A percentile compares a stretch with the other conserved stretches of the same genome.
phyloP scores from a whole-genome alignment of 2,329 filamentous ascomycete species.

The Cladosporium sp. region DNA sequence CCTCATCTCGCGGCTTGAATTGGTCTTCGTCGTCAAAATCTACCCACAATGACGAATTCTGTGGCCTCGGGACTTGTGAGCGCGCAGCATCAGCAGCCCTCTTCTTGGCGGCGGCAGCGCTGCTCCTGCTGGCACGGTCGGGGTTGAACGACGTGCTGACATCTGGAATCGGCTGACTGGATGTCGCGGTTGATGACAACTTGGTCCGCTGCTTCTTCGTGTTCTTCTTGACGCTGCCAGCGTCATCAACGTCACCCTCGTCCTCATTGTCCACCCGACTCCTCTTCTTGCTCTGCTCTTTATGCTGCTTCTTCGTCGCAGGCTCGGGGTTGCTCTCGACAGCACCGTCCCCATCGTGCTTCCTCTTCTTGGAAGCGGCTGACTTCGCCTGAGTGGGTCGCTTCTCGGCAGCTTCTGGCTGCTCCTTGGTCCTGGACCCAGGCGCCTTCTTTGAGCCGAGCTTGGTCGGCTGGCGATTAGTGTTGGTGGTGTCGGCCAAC shows the following conservation, averaged over 20 bases:
- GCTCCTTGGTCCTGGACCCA: neutral
- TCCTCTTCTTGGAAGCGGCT: neutral
- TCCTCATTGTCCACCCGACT: neutral
- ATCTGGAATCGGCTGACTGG: neutral
- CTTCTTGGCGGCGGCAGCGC: neutral
- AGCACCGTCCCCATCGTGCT: neutral
- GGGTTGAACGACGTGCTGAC: neutral
- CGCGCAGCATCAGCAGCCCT: neutral
- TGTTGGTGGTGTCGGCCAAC: constrained; percentile 1
- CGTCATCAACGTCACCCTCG: neutral
- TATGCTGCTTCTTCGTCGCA: neutral
- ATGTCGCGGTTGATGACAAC: neutral
- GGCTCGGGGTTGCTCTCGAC: neutral
- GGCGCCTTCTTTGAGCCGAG: neutral
- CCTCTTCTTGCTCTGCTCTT: neutral
- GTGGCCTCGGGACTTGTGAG: no score
- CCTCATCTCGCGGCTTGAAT: neutral
- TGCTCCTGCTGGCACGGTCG: neutral
- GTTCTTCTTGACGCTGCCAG: neutral
- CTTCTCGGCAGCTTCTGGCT: neutral
- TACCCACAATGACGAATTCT: neutral
- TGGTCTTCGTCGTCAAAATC: neutral
- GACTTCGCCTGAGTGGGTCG: neutral
- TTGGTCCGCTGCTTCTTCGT: neutral
- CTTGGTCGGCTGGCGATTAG: neutral